Evolutionary conservation across 305 asterid species (phyloP), one percentile per base, ranked within the genome.

Genomic region (Andrographis paniculata): DNA sequence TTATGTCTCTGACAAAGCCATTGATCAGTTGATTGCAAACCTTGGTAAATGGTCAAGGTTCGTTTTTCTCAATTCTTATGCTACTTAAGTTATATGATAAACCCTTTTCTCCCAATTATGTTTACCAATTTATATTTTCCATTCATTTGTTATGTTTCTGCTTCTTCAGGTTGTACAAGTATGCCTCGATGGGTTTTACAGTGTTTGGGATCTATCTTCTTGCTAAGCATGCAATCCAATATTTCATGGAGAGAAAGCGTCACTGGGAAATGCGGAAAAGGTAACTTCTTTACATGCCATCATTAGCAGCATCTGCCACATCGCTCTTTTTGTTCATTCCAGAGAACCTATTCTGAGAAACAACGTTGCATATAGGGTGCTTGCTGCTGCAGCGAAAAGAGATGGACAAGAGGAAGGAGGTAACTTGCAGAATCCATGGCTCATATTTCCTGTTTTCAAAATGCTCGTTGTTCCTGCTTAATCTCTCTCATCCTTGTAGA

Each of bases 21-120:
- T 87, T 68, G 95, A 92, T 61, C 97, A 92, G 76, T 83, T 92
- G 69, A 84, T 87, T 64, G 91, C 80, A 43, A 92, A 88, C 74
- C 93, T 87, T 59, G 97, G 97, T 69, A 92, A 71, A 64, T 92
- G 99, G 97, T 87, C 99, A 56, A 92, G 97, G 99, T 87, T 52
- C 38, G 19, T 63, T 44, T 15, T 52, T 63, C 33, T 45, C n/a
- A 44, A 47, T 50, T 15, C 23, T 40, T 42, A 27, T 40, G 36
- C 43, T 48, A 10, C 55, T 55, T 27, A 55, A 12, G 31, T 30
- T 17, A 22, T 30, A 33, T 47, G 51, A 40, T 38, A 9, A 15
- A 38, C 42, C 37, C 20, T 40, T 39, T 12, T 23, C 30, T 37
- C 14, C 19, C 20, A 20, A 42, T 35, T 16, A 21, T 41, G 30